Evolutionary conservation across 163 green algal species (phyloP).

Genomic region (Trebouxiophyceae sp.): DNA sequence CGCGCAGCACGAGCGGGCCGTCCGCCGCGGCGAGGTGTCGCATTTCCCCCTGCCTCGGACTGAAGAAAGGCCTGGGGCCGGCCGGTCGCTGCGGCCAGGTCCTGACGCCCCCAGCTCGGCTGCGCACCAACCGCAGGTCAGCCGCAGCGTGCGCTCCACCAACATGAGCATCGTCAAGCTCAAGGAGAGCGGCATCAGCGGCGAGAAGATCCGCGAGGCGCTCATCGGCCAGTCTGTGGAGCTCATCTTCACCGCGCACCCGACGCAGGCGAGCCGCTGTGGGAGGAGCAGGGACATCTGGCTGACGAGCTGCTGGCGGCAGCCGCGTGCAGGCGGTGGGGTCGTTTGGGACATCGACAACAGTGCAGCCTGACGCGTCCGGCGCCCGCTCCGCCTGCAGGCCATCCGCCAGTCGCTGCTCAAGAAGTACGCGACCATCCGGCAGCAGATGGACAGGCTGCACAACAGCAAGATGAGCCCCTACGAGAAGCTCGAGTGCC

Average conservation of each 20-base stretch:
- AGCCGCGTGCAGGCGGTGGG: too few species aligned
- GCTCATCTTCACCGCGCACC: conserved; percentile 89
- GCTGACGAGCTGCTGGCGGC: too few species aligned
- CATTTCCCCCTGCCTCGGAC: too few species aligned
- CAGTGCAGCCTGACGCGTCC: too few species aligned
- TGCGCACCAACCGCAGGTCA: too few species aligned
- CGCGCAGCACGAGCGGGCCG: conserved; percentile 58
- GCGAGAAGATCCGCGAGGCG: conserved; percentile 61
- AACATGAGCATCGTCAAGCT: conserved; percentile 76
- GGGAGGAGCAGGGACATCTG: too few species aligned
- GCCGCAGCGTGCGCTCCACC: conserved; percentile 59
- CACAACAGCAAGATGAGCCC: conserved; percentile 72
- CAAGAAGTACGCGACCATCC: conserved; percentile 78
- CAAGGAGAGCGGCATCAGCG: conserved; percentile 27
- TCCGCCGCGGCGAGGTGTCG: conserved; percentile 66
- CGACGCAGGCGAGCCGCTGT: conserved; percentile 92
- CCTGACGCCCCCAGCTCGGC: too few species aligned
- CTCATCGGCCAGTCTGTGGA: conserved; percentile 79
- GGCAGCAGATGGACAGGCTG: conserved; percentile 63
- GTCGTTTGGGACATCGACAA: too few species aligned
- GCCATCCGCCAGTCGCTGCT: conserved; percentile 74
- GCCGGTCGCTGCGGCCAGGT: too few species aligned
- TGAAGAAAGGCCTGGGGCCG: too few species aligned
- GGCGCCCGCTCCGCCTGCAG: too few species aligned
- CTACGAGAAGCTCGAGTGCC: conserved; percentile 73